Evolutionary conservation across 176 grass and related monocot genomes (phyloP), one percentile per base, ranked within the genome.

Genomic region (Carex parvula): DNA sequence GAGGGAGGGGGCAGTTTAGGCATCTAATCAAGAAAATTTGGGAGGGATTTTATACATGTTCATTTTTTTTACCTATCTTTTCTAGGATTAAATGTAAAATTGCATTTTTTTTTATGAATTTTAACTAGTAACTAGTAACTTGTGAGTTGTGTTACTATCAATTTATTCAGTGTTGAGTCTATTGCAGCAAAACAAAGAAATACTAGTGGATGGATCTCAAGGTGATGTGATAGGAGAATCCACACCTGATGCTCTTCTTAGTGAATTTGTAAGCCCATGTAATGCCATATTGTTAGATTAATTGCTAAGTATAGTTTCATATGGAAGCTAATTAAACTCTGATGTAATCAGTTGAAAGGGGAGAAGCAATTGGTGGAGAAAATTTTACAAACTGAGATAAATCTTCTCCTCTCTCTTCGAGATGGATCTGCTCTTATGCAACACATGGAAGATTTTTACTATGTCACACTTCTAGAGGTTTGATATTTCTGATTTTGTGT

Each of bases 391-490:
- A 94, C 92, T 0, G 95, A 98, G 84, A 98, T 98, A 90, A 98
- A 94, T 93, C 84, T 98, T 65, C 90, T 98, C 10, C 87, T 83
- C 24, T 91, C 95, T 60, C 89, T 98, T 82, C 89, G 95, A 85
- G 95, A 98, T 86, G 95, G 95, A 63, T 92, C 95, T 79, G 95
- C 95, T 17, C 92, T 98, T 80, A 98, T 98, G 95, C 92, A 98
- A 85, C 95, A 98, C 81, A 98, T 98, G 95, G 95, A 98, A 83
- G 95, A 94, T 81, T 98, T 98, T 17, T 98, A 98, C 83, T 98
- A 98, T 71, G 89, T 98, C 74, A 93, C 95, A 37, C 95, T 98
- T 85, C 84, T 98, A 60, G 95, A 98, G 95, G 95, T 98, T 81
- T 79, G 60, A 70, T 64, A 44, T 63, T 63, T 61, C 21, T 2